Evolutionary conservation across 805 yeast genomes (phyloP).

Genomic region (Starmera caribaea): DNA sequence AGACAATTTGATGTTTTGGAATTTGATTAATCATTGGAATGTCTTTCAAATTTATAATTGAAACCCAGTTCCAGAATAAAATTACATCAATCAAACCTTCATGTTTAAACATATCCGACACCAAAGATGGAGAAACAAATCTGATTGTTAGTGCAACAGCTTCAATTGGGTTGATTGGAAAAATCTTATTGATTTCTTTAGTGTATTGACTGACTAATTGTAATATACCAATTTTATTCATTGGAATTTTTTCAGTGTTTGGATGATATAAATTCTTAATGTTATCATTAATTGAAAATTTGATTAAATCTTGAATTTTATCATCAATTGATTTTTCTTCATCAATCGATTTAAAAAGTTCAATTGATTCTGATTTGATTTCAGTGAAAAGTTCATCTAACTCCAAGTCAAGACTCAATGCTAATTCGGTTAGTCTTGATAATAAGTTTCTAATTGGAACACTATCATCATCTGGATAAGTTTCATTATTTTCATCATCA

Average conservation of each 20-base stretch:
- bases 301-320: conserved; percentile 25
- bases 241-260: conserved; percentile 20
- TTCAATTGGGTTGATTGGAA: conserved; percentile 12
- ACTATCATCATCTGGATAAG: conserved; percentile 3
- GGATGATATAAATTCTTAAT: conserved; percentile 19
- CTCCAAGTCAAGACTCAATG: conserved; percentile 60
- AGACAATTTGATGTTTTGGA: conserved; percentile 23
- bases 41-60: conserved; percentile 16
- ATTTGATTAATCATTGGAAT: conserved; percentile 12
- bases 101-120: conserved; percentile 14
- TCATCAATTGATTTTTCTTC: conserved; percentile 21
- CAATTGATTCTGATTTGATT: conserved; percentile 25
- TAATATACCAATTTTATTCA: conserved; percentile 25
- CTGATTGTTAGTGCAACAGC: conserved; percentile 34
- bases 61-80: conserved; percentile 28
- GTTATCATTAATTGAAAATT: conserved; percentile 26
- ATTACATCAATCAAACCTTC: conserved; percentile 19
- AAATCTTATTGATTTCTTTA: conserved; percentile 5
- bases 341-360: conserved; percentile 30
- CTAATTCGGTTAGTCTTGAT: conserved; percentile 37
- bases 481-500: conserved; percentile 9
- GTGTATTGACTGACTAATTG: conserved; percentile 17
- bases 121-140: conserved; percentile 29
- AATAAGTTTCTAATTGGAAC: conserved; percentile 23
- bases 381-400: conserved; percentile 30